Percentiles rank a stretch among this genome's conserved stretches.
Conservation (phyloP, 2,329 filamentous ascomycete species). For the Tolypocladium pustulatum region DNA sequence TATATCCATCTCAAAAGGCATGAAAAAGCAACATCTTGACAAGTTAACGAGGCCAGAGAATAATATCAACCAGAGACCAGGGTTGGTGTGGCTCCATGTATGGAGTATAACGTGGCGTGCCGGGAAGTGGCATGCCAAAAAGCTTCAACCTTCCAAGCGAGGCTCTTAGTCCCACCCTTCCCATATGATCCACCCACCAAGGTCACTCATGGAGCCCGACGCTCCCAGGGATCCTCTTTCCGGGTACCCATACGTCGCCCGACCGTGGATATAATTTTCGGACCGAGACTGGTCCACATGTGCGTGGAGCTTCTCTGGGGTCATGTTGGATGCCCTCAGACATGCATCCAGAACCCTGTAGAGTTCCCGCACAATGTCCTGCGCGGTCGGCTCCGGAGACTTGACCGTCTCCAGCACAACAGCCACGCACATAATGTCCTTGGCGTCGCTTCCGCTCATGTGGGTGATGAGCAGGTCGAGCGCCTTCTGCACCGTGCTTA, state of each 20-base stretch:
- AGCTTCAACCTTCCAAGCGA: not conserved
- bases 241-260: slow-evolving; percentile 19
- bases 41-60: too few relatives aligned
- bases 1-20: slow-evolving; percentile 1
- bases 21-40: not conserved
- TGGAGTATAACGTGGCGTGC: not conserved
- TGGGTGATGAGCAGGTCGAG: slow-evolving; percentile 33
- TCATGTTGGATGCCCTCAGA: slow-evolving; percentile 31
- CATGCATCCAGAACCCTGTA: slow-evolving; percentile 33
- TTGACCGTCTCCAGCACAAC: slow-evolving; percentile 36
- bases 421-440: slow-evolving; percentile 38
- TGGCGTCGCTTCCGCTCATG: slow-evolving; percentile 37
- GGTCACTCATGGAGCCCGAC: slow-evolving; percentile 14
- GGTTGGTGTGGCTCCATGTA: not conserved
- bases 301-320: slow-evolving; percentile 20
- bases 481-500: slow-evolving; percentile 34
- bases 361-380: slow-evolving; percentile 30
- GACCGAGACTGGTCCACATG: slow-evolving; percentile 12
- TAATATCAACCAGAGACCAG: not conserved
- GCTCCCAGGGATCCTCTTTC: slow-evolving; percentile 13
- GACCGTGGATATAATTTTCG: slow-evolving; percentile 13
- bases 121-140: not conserved
- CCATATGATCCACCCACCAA: slow-evolving; percentile 28
- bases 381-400: slow-evolving; percentile 26
- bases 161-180: slow-evolving; percentile 24